These are phyloP conservation scores for Phaseolus coccineus DNA, from an alignment of 331 rosid genomes.

Conservation along the genomic window DNA sequence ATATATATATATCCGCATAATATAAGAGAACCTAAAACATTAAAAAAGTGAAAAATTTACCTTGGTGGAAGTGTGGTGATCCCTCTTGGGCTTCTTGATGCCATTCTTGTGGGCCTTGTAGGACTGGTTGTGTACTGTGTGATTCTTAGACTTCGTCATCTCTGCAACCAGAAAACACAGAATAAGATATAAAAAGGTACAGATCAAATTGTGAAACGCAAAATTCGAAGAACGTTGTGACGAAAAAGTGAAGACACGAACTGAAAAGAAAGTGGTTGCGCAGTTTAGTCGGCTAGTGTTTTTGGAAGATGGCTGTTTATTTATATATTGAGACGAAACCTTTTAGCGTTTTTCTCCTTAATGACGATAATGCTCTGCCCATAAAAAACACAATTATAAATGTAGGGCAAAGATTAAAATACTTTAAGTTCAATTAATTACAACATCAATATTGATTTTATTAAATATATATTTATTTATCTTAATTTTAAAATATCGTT, in stretches of 20 bases:
- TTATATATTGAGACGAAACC: neutral
- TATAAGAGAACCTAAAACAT: neutral
- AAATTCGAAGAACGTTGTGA: neutral
- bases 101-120: slow-evolving; percentile 96
- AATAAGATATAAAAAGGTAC: neutral
- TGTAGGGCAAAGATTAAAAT: too few relatives aligned
- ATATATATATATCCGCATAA: too few relatives aligned
- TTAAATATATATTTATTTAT: too few relatives aligned
- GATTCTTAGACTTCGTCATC: slow-evolving; percentile 98
- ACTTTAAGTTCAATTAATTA: too few relatives aligned
- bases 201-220: too few relatives aligned
- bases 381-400: neutral
- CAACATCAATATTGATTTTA: too few relatives aligned
- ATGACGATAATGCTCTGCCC: slow-evolving; percentile 32
- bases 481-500: too few relatives aligned
- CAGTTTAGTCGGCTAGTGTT: slow-evolving; percentile 29
- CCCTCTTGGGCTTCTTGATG: slow-evolving; percentile 93
- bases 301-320: neutral
- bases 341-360: neutral
- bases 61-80: slow-evolving; percentile 96
- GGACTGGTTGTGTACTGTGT: slow-evolving; percentile 99
- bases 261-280: neutral
- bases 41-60: slow-evolving; percentile 37
- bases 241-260: neutral
- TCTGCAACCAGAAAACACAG: slow-evolving; percentile 44